Evolutionary conservation across 2,329 filamentous ascomycete genomes (phyloP).

Genomic region (Fusarium xyrophilum): DNA sequence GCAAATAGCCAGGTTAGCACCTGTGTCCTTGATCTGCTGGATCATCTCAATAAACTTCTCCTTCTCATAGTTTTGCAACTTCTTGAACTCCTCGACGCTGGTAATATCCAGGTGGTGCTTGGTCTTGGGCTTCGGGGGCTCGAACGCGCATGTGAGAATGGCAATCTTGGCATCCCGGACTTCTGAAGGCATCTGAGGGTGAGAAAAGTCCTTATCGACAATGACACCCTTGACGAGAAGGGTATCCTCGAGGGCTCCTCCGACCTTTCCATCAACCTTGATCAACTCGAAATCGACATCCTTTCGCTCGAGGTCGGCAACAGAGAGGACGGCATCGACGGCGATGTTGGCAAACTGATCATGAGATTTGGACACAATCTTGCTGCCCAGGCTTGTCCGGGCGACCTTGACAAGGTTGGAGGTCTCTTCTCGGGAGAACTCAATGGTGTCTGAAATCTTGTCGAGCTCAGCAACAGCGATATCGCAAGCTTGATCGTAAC

Average conservation of each 20-base stretch:
- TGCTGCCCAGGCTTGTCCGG: slow-evolving; percentile 94
- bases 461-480: slow-evolving; percentile 93
- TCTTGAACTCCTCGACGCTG: slow-evolving; percentile 97
- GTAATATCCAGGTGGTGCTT: slow-evolving; percentile 99
- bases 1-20: slow-evolving; percentile 96
- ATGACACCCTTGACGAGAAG: slow-evolving; percentile 97
- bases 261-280: slow-evolving; percentile 98
- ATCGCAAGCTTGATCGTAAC: slow-evolving; percentile 97
- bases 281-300: slow-evolving; percentile 99
- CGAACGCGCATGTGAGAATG: slow-evolving; percentile 96
- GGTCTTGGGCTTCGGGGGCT: slow-evolving; percentile 98
- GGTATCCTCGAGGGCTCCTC: slow-evolving; percentile 90
- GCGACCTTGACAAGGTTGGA: slow-evolving; percentile 92
- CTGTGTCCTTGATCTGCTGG: slow-evolving; percentile 94
- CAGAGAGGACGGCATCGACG: slow-evolving; percentile 94
- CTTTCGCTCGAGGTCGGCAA: slow-evolving; percentile 93
- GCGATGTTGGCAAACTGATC: slow-evolving; percentile 98
- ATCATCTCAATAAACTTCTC: slow-evolving; percentile 99
- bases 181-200: slow-evolving; percentile 98
- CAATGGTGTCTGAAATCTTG: slow-evolving; percentile 87
- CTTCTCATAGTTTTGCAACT: slow-evolving; percentile 92
- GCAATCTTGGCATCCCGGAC: slow-evolving; percentile 96
- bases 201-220: slow-evolving; percentile 99
- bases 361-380: slow-evolving; percentile 98
- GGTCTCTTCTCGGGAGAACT: slow-evolving; percentile 81